Evolutionary conservation across 1,284 basidiomycete genomes (phyloP), one percentile per base, ranked within the genome.

Genomic region (Puccinia horiana): DNA sequence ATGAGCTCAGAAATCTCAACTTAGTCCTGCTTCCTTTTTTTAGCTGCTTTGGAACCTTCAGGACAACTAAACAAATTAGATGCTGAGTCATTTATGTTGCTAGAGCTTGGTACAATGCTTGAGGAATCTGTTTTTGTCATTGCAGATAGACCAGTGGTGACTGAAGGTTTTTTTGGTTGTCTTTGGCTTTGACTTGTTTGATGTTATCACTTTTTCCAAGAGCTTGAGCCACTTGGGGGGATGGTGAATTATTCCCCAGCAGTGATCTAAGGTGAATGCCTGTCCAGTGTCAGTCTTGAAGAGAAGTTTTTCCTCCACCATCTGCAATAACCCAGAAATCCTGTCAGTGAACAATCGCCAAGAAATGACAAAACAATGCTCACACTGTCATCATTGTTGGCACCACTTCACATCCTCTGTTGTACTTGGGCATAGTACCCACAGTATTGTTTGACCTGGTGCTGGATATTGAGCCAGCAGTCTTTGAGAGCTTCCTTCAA

Each of bases 401-500:
- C 16, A 32, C 58, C 58, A 63, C 58, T 63, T 23, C 58, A n/a
- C 26, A 63, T 63, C 11, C 58, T 29, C 20, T n/a, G 5, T 63
- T 63, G 58, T 9, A 63, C 58, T 32, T 63, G 58, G 26, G 58
- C 12, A 63, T 63, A 63, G 58, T 63, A 63, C 16, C 58, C 58
- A 63, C 58, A 63, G 58, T 63, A 63, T 20, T 63, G 16, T 12
- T 4, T 29, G 58, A 63, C 58, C 26, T 63, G 58, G 23, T 63
- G 58, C 23, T 63, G 58, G 26, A 63, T 63, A 23, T 63, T 12
- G 29, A 29, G 29, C 58, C 58, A 63, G 3, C 26, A n/a, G 20
- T 63, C 20, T 20, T 63, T n/a, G 3, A 63, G 20, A 12, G 58
- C n/a, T 8, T 20, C 26, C 26, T 37, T 63, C 58, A 63, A 63